Conservation (phyloP, 208 protist genomes). For the Acanthamoeba triangularis region DNA sequence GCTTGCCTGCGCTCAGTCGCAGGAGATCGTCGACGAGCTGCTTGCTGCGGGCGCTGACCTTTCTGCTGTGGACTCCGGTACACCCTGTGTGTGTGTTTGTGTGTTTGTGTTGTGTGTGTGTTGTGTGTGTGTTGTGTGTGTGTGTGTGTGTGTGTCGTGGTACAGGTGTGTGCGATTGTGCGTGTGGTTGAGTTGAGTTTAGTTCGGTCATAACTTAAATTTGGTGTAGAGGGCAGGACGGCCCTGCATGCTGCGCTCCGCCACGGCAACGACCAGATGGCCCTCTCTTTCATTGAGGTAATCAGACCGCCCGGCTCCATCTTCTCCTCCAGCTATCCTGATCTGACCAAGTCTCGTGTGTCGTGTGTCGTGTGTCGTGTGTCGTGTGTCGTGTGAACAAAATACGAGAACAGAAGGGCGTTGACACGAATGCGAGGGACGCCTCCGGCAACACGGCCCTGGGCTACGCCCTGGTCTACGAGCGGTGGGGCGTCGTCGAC, state of each 20-base stretch:
- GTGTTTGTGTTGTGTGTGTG: not conserved
- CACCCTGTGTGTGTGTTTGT: not conserved
- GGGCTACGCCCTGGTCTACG: not conserved
- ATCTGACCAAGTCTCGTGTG: too few relatives aligned
- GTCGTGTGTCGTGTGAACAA: not conserved
- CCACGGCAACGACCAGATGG: not conserved
- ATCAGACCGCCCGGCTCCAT: too few relatives aligned
- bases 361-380: not conserved
- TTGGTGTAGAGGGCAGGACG: not conserved
- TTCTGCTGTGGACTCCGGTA: not conserved
- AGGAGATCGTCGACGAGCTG: not conserved
- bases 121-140: not conserved
- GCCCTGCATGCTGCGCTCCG: not conserved
- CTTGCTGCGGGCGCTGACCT: not conserved
- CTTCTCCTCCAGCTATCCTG: too few relatives aligned
- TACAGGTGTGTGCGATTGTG: not conserved
- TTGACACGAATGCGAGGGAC: not conserved
- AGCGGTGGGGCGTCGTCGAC: not conserved
- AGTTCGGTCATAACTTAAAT: too few relatives aligned
- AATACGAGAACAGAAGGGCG: not conserved
- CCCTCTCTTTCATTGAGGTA: not conserved
- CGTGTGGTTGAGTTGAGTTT: too few relatives aligned
- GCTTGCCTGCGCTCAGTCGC: not conserved
- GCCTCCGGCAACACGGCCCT: not conserved
- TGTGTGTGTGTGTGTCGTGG: not conserved